A percentile compares a stretch with the other conserved stretches of the same genome.
phyloP scores from a whole-genome alignment of 257 asterid genomes.

The Mentha longifolia region DNA sequence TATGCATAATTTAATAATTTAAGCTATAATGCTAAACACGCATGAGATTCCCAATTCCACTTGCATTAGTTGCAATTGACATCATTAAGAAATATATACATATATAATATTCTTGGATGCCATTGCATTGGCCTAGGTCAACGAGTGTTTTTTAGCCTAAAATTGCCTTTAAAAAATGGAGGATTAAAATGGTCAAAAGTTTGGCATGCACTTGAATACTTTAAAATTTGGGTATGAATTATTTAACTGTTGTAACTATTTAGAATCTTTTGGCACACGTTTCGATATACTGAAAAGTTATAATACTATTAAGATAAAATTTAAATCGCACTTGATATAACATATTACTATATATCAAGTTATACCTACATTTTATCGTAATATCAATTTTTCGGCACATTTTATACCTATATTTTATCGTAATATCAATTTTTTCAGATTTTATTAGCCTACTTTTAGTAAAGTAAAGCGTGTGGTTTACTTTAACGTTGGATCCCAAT shows the following conservation, averaged over 20 bases:
- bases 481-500: constrained; percentile 41
- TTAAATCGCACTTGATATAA: too few species aligned
- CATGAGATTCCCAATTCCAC: constrained; percentile 39
- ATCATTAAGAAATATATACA: constrained; percentile 22
- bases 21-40: constrained; percentile 32
- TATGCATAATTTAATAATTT: background rate
- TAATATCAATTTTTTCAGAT: too few species aligned
- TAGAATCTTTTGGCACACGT: too few species aligned
- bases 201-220: constrained; percentile 19
- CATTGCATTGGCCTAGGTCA: constrained; percentile 27
- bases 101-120: constrained; percentile 15
- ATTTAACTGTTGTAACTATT: too few species aligned
- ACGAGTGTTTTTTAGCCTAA: constrained; percentile 13
- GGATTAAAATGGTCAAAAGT: constrained; percentile 31
- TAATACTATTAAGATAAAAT: too few species aligned
- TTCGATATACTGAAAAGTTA: too few species aligned
- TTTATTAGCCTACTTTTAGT: constrained; percentile 10
- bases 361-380: too few species aligned
- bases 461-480: constrained; percentile 34
- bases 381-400: too few species aligned
- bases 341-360: too few species aligned
- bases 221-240: constrained; percentile 24
- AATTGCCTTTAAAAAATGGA: constrained; percentile 7
- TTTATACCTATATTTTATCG: too few species aligned
- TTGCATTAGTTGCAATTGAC: constrained; percentile 36